These are phyloP conservation scores for Russula vinacea DNA, from an alignment of 768 basidiomycete species.

Conservation along the genomic window DNA sequence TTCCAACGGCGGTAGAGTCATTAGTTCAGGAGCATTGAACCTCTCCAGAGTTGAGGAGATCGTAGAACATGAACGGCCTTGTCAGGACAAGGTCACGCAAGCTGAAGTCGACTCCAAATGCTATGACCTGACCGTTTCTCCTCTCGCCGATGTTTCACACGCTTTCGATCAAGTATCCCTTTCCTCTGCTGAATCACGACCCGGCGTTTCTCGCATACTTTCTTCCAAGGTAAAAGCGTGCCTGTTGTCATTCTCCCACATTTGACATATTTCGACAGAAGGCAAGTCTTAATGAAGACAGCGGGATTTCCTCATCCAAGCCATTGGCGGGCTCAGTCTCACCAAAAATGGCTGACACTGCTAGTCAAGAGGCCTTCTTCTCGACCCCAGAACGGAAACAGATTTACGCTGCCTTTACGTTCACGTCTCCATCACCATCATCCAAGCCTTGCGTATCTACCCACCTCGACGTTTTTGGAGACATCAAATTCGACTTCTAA, in stretches of 20 bases:
- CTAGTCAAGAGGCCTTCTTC: conserved; percentile 38
- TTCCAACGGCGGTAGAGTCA: conserved; percentile 14
- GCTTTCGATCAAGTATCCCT: conserved; percentile 51
- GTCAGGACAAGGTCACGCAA: conserved; percentile 48
- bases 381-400: conserved; percentile 72
- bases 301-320: conserved; percentile 11
- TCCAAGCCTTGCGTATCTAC: conserved; percentile 48
- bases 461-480: conserved; percentile 30
- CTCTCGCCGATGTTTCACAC: conserved; percentile 69
- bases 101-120: conserved; percentile 66
- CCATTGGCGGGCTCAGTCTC: conserved; percentile 20
- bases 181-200: conserved; percentile 25
- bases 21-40: conserved; percentile 27
- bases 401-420: conserved; percentile 74
- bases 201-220: conserved; percentile 10
- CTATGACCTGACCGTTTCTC: conserved; percentile 75
- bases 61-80: conserved; percentile 51
- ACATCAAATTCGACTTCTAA: conserved; percentile 29
- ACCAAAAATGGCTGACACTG: conserved; percentile 10
- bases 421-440: conserved; percentile 67
- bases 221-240: conserved; percentile 19
- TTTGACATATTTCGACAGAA: conserved; percentile 22
- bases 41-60: conserved; percentile 43
- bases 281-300: conserved; percentile 14
- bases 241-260: background rate